phyloP scores from a whole-genome alignment of 2,329 filamentous ascomycete species.

The Aspergillus spinulosporus region DNA sequence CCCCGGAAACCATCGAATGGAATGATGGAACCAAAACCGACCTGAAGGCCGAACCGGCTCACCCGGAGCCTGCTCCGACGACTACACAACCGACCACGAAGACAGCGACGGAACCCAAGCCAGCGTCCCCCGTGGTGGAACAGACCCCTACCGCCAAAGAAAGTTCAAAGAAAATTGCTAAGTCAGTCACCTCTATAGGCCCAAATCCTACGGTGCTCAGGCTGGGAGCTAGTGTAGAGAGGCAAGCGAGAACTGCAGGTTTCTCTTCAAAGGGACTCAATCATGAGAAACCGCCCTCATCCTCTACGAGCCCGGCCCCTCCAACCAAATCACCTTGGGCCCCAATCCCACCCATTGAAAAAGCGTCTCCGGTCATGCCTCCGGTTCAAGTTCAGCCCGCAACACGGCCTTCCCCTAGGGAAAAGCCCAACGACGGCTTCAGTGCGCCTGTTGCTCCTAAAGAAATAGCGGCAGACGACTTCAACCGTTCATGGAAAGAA shows the following conservation, averaged over 20 bases:
- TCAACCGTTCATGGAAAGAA: constrained; percentile 82
- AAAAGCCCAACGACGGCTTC: constrained; percentile 58
- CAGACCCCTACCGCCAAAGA: constrained; percentile 28
- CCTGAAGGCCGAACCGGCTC: constrained; percentile 41
- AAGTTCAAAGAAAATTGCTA: constrained; percentile 31
- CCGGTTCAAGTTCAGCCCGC: constrained; percentile 46
- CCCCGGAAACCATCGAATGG: constrained; percentile 67
- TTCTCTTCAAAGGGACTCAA: constrained; percentile 52
- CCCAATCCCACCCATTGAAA: constrained; percentile 78
- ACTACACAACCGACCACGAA: constrained; percentile 16
- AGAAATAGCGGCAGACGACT: constrained; percentile 92
- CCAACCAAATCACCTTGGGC: constrained; percentile 93
- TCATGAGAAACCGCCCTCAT: constrained; percentile 54
- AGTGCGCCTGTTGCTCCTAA: constrained; percentile 60
- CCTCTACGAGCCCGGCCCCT: constrained; percentile 49
- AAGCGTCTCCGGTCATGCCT: constrained; percentile 67
- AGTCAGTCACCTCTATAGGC: constrained; percentile 48
- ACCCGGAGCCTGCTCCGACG: constrained; percentile 35
- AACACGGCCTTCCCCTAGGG: constrained; percentile 55
- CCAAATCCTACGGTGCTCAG: constrained; percentile 53
- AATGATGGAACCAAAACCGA: constrained; percentile 68
- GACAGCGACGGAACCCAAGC: constrained; percentile 25
- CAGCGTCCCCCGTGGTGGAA: constrained; percentile 24
- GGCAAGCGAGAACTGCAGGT: constrained; percentile 46
- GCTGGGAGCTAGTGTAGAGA: constrained; percentile 49